Evolutionary conservation across 371 early-diverging fungal species (phyloP), one percentile per base, ranked within the genome.

Genomic region (Mortierella sp.): DNA sequence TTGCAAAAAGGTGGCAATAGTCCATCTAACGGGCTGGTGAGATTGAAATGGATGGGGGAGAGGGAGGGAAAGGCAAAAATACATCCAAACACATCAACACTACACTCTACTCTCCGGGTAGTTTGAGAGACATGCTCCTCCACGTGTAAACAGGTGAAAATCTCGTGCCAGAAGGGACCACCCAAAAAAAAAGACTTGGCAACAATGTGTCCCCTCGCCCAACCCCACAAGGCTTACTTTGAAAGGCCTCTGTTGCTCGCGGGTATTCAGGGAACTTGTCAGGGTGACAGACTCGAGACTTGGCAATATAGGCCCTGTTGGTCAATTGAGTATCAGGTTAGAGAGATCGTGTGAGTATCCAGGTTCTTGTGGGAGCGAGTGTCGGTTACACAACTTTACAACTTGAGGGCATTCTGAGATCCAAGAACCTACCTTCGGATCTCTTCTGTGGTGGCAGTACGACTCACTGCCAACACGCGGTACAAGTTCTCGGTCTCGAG

Each of bases 211-310:
- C 7, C 34, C 34, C 34, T 34, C 34, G 34, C 34, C 34, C 4
- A 34, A 10, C 34, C 34, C 34, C 34, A 34, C 34, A 4, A 34
- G 16, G 14, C 72, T 72, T 71, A 82, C 82, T 82, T 46, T 82
- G 82, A 53, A 82, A 82, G 21, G 82, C 82, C 48, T 82, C 80
- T 7, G 82, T 82, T 18, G 82, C 80, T 39, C 78, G 64, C 42
- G 80, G 74, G 54, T 78, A 79, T 47, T 78, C 80, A n/a, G 78
- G 82, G 42, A 82, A 78, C 61, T 82, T 82, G 64, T 82, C 82
- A 13, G 82, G 82, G 54, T 82, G 82, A 52, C 80, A 80, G 8
- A 82, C 72, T 34, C 82, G 54, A 12, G 76, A 74, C 50, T 74
- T 74, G 34, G 76, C 76, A 38, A 74, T 74, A 30, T 74, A 74